Conservation (phyloP, 225 moss, liverwort and hornwort species). For the Marchantia paleacea region DNA sequence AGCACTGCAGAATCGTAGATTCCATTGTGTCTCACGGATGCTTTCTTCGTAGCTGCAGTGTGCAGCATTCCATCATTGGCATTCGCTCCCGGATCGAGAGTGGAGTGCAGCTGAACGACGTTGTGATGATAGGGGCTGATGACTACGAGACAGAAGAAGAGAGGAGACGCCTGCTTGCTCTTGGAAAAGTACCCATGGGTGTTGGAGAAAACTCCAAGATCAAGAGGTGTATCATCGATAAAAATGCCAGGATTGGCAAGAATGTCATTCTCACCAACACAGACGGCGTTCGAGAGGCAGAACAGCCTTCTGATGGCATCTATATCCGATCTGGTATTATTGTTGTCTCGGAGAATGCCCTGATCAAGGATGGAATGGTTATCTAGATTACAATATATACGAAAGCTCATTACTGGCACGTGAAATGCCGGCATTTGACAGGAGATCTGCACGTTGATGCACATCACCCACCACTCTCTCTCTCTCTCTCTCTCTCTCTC, state of each 20-base stretch:
- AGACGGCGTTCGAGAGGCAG: constrained; percentile 54
- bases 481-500: no score
- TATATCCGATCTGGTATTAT: constrained; percentile 63
- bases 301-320: constrained; percentile 44
- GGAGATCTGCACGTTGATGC: no score
- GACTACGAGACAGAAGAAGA: constrained; percentile 64
- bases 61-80: constrained; percentile 57
- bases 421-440: no score
- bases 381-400: constrained; percentile 34
- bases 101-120: constrained; percentile 53
- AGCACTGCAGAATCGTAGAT: constrained; percentile 51
- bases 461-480: no score
- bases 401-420: no score
- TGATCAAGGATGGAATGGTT: constrained; percentile 54
- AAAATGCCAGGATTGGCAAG: constrained; percentile 60
- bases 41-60: constrained; percentile 47
- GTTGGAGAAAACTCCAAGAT: constrained; percentile 57
- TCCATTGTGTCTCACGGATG: constrained; percentile 56
- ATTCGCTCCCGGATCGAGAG: constrained; percentile 59
- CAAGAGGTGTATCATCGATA: constrained; percentile 53
- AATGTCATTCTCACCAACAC: constrained; percentile 56
- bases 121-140: constrained; percentile 65
- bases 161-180: constrained; percentile 41
- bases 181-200: constrained; percentile 61
- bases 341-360: constrained; percentile 36